Evolutionary conservation across 148 eudicot genomes (phyloP).

Genomic region (Dianthus caryophyllus): DNA sequence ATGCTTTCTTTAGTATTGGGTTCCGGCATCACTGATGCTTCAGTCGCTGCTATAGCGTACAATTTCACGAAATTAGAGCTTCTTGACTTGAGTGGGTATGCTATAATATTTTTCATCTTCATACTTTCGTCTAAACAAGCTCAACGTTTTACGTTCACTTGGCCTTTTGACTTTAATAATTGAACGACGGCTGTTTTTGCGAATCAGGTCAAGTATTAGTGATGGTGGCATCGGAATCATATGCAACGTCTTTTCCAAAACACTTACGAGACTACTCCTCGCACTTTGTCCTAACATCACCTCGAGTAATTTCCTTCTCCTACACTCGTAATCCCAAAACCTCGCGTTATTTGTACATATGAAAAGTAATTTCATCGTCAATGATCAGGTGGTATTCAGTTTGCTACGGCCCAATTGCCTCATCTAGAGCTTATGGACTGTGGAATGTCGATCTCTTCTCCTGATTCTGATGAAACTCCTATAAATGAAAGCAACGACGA

Average conservation of each 20-base stretch:
- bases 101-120: conserved; percentile 19
- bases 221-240: conserved; percentile 94
- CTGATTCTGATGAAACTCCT: conserved; percentile 27
- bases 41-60: conserved; percentile 87
- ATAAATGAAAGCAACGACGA: conserved; percentile 28
- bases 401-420: conserved; percentile 95
- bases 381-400: conserved; percentile 85
- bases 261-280: conserved; percentile 68
- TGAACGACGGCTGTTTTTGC: not conserved
- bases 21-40: conserved; percentile 83
- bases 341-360: not conserved
- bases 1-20: conserved; percentile 87
- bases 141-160: not conserved
- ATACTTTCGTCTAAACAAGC: not conserved
- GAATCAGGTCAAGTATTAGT: conserved; percentile 79
- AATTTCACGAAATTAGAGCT: conserved; percentile 75
- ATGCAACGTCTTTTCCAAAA: conserved; percentile 77
- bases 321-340: not conserved
- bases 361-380: not conserved
- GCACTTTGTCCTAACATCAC: conserved; percentile 88
- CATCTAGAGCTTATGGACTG: conserved; percentile 91
- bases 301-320: conserved; percentile 55
- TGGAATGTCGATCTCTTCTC: conserved; percentile 80
- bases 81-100: conserved; percentile 94
- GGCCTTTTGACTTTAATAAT: not conserved